Conservation (phyloP, 1,284 basidiomycete genomes). For the Microbotryum lychnidis-dioicae region DNA sequence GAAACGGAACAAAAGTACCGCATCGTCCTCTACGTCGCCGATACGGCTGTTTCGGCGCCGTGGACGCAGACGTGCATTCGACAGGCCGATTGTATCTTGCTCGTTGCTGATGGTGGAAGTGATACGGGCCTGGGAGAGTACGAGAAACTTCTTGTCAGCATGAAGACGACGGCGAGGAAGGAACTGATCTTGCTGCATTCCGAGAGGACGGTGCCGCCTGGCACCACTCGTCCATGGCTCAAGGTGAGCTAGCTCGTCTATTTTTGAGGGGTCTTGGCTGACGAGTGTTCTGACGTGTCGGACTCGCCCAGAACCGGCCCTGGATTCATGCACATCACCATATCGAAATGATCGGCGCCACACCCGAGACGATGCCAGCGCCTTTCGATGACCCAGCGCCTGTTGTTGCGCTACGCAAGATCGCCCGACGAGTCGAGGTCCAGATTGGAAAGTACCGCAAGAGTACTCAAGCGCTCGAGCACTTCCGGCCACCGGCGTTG, state of each 20-base stretch:
- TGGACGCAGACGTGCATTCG: constrained; percentile 98
- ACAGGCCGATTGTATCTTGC: constrained; percentile 89
- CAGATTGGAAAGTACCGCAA: constrained; percentile 68
- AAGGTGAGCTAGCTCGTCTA: constrained; percentile 52
- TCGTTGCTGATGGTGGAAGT: constrained; percentile 77
- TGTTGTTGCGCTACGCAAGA: constrained; percentile 61
- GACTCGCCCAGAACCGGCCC: constrained; percentile 60
- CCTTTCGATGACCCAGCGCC: constrained; percentile 72
- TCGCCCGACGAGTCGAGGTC: constrained; percentile 83
- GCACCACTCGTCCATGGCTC: constrained; percentile 92
- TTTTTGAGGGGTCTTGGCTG: background rate
- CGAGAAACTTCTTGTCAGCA: constrained; percentile 79
- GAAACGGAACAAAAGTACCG: constrained; percentile 88
- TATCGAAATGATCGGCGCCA: constrained; percentile 62
- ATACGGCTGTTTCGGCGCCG: constrained; percentile 79
- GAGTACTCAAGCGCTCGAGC: constrained; percentile 3
- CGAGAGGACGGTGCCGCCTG: constrained; percentile 77
- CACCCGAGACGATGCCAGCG: constrained; percentile 35
- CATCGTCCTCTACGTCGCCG: constrained; percentile 86
- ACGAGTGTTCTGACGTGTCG: background rate
- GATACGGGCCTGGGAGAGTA: constrained; percentile 48
- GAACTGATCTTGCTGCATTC: constrained; percentile 91
- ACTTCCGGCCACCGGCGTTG: constrained; percentile 54
- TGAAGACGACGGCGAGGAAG: constrained; percentile 96
- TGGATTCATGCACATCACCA: constrained; percentile 93